A percentile compares a stretch with the other conserved stretches of the same genome.
phyloP scores from a whole-genome alignment of 306 rosid genomes.

The Ormosia semicastrata region DNA sequence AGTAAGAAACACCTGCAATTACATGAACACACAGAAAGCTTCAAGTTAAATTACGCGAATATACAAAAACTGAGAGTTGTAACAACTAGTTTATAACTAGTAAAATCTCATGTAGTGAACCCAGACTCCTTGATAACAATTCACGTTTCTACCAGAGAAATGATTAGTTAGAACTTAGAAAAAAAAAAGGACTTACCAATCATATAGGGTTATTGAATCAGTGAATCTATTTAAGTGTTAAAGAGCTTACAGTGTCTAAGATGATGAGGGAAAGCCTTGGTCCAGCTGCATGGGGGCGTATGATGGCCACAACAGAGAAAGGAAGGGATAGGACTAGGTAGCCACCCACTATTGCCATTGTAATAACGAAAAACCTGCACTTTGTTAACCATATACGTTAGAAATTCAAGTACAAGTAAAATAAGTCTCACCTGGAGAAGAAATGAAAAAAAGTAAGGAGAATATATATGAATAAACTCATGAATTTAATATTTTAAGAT shows the following conservation, averaged over 20 bases:
- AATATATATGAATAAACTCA: no score
- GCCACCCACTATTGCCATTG: slow-evolving; percentile 64
- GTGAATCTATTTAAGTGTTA: neutral
- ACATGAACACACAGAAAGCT: neutral
- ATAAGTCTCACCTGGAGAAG: no score
- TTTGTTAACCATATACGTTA: neutral
- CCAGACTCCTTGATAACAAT: no score
- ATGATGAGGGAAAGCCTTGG: slow-evolving; percentile 59
- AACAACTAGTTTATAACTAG: neutral
- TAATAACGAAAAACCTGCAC: slow-evolving; percentile 77
- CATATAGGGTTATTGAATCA: neutral
- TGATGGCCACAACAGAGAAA: slow-evolving; percentile 65
- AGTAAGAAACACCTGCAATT: slow-evolving; percentile 66
- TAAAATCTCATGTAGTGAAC: neutral
- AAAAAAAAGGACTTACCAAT: no score
- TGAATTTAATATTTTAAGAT: no score
- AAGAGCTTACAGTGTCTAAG: slow-evolving; percentile 59
- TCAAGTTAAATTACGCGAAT: neutral
- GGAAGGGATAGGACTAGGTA: slow-evolving; percentile 81
- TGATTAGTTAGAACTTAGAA: no score
- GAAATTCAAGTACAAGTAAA: no score
- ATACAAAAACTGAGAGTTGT: neutral
- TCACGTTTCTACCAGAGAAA: no score
- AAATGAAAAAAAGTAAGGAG: no score
- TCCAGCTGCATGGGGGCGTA: slow-evolving; percentile 68